Conservation (phyloP, 1,139 yeast genomes). For the Hanseniaspora uvarum region DNA sequence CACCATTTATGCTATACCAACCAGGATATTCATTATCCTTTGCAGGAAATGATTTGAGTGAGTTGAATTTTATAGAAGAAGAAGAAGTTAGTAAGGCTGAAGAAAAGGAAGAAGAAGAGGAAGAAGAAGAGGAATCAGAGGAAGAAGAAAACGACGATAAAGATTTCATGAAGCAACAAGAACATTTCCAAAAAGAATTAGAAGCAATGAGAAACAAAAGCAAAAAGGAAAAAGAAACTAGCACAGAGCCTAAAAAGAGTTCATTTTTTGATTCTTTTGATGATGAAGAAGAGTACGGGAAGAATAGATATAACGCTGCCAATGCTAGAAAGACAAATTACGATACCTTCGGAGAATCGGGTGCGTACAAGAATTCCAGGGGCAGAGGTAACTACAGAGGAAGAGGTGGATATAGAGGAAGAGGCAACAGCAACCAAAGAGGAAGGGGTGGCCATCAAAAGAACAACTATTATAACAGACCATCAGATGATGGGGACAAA, state of each 20-base stretch:
- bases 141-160: slow-evolving; percentile 33
- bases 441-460: slow-evolving; percentile 24
- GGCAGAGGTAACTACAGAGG: slow-evolving; percentile 33
- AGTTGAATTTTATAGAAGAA: slow-evolving; percentile 47
- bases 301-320: slow-evolving; percentile 55
- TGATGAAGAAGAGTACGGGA: slow-evolving; percentile 37
- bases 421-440: slow-evolving; percentile 31
- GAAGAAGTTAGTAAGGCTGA: neutral
- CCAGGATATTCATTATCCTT: neutral
- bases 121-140: neutral
- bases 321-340: slow-evolving; percentile 36
- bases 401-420: slow-evolving; percentile 30
- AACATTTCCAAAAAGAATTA: slow-evolving; percentile 51
- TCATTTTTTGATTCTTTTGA: slow-evolving; percentile 78
- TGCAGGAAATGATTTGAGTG: slow-evolving; percentile 88
- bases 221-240: slow-evolving; percentile 16
- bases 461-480: slow-evolving; percentile 14
- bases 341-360: slow-evolving; percentile 55
- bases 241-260: slow-evolving; percentile 15
- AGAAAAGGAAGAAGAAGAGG: slow-evolving; percentile 7
- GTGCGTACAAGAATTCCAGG: slow-evolving; percentile 31
- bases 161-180: slow-evolving; percentile 45
- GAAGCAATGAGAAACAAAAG: slow-evolving; percentile 20
- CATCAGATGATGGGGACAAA: neutral
- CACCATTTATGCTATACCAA: neutral